Evolutionary conservation across 305 asterid genomes (phyloP).

Genomic region (Plantago lanceolata): DNA sequence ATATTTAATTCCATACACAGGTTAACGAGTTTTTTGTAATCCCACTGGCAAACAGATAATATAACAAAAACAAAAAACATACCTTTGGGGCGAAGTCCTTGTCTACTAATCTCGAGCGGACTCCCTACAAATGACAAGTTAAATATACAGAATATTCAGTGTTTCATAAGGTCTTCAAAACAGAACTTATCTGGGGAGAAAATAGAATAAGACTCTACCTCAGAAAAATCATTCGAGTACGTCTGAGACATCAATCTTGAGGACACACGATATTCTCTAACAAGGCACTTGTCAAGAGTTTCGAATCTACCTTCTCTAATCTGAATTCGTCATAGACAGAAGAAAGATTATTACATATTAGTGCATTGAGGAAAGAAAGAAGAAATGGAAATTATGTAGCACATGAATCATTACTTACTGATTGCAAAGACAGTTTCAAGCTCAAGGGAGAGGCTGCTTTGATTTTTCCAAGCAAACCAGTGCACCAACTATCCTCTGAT

Average conservation of each 20-base stretch:
- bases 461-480: conserved; percentile 43
- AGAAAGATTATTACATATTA: conserved; percentile 12
- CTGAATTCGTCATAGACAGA: conserved; percentile 36
- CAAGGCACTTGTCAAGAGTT: conserved; percentile 85
- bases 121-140: conserved; percentile 47
- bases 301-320: conserved; percentile 91
- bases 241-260: conserved; percentile 57
- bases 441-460: conserved; percentile 86
- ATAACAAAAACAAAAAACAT: conserved; percentile 16
- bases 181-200: neutral
- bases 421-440: conserved; percentile 83
- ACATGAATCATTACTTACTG: conserved; percentile 46
- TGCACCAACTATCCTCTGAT: conserved; percentile 45
- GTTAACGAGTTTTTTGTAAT: conserved; percentile 1
- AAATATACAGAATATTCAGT: neutral
- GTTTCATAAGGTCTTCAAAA: neutral
- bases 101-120: conserved; percentile 86
- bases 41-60: neutral
- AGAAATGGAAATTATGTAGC: neutral
- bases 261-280: conserved; percentile 74
- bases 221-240: conserved; percentile 62
- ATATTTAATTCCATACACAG: conserved; percentile 10
- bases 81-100: conserved; percentile 97
- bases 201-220: conserved; percentile 42
- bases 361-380: neutral